Evolutionary conservation across 2,329 filamentous ascomycete species (phyloP).

Genomic region (Penicillium sp.): DNA sequence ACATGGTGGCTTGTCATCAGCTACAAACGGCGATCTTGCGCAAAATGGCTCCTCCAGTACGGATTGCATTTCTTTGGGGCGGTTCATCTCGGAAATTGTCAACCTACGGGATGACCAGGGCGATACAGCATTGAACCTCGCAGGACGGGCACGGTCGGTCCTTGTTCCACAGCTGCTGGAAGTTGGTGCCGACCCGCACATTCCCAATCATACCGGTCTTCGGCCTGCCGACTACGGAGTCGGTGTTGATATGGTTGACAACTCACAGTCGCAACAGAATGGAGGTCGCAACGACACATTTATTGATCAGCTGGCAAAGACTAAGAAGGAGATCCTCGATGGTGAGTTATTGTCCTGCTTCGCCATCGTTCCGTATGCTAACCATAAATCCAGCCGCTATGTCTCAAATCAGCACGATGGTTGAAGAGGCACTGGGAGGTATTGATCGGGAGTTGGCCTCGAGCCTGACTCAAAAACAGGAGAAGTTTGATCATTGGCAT

Average conservation of each 20-base stretch:
- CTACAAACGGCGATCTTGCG: constrained; percentile 30
- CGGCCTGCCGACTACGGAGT: constrained; percentile 94
- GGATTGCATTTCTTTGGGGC: constrained; percentile 78
- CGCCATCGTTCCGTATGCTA: constrained; percentile 30
- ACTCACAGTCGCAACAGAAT: constrained; percentile 46
- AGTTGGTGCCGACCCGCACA: constrained; percentile 88
- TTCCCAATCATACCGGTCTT: constrained; percentile 85
- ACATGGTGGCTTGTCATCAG: constrained; percentile 64
- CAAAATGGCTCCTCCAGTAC: constrained; percentile 31
- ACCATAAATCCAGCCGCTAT: constrained; percentile 36
- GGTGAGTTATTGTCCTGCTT: constrained; percentile 29
- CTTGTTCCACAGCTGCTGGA: constrained; percentile 97
- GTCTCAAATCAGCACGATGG: constrained; percentile 55
- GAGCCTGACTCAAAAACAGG: constrained; percentile 80
- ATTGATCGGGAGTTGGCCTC: constrained; percentile 75
- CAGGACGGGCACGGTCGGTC: constrained; percentile 88
- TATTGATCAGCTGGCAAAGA: constrained; percentile 44
- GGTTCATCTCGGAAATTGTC: constrained; percentile 96
- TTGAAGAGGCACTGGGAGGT: constrained; percentile 76
- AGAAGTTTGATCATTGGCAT: constrained; percentile 78
- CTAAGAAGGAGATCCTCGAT: constrained; percentile 47
- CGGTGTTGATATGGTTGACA: constrained; percentile 62
- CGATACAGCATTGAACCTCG: constrained; percentile 92
- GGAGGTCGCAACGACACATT: constrained; percentile 45
- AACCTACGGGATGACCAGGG: constrained; percentile 92